Evolutionary conservation across 345 rosid genomes (phyloP), one percentile per base, ranked within the genome.

Genomic region (Salix viminalis): DNA sequence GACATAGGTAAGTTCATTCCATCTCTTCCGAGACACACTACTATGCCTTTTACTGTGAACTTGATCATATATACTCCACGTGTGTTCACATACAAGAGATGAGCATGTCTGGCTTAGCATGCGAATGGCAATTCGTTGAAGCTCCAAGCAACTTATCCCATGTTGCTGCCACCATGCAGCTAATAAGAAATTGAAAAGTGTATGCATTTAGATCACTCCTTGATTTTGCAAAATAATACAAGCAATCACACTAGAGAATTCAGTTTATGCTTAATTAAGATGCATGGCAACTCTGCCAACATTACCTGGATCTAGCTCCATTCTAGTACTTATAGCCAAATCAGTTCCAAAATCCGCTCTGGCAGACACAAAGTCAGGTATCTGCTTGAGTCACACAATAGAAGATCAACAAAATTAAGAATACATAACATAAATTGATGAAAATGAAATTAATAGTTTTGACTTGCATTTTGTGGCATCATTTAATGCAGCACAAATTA

Each of bases 111-210:
- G 99, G 85, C 98, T 95, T 76, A 95, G 84, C 83, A 95, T 87
- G 73, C 93, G 88, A 72, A 93, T 82, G 19, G 97, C 99, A 42
- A 95, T 90, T 71, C 87, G 85, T 76, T 90, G 98, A 46, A 95
- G 93, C 77, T 95, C 96, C 79, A 87, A 87, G 90, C 97, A 92
- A 81, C 91, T 85, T 84, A 82, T 90, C 76, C 94, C 94, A 70
- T 90, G 94, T 62, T 87, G 91, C 79, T 87, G 94, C 94, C 98
- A 94, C 98, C 98, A 94, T 34, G 91, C 88, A 7, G 96, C 91
- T 91, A 79, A 76, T 32, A 74, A 79, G 46, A 76, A 67, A 26
- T 58, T n/a, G 26, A n/a, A 10, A 58, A 3, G 62, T n/a, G 62
- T 10, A 21, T 6, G 15, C 30, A 69, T 50, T 67, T 50, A 70